Base-by-base conservation (phyloP, 2,329 filamentous ascomycete genomes). In the Diaporthe citriasiana region DNA sequence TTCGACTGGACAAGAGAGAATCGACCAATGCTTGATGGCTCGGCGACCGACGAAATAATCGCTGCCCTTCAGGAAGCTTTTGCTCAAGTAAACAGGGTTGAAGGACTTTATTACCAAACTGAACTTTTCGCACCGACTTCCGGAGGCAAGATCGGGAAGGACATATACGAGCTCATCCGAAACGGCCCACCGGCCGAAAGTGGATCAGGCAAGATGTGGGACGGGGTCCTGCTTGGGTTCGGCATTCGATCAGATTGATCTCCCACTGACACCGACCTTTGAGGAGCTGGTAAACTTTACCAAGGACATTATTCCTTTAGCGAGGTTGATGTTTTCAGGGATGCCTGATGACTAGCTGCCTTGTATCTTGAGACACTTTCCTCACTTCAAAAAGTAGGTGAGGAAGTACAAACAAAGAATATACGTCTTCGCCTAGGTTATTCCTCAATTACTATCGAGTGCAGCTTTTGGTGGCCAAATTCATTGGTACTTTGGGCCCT, bases 341-440 rank as follows among this genome's bases (percentile, higher is more conserved):
- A 60, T 60, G 56, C 35, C 56, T 4, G 30, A 59, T 22, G 35
- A 59, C n/a, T n/a, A 40, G 56, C 35, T 59, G 13, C 56, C 56
- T 9, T 59, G 56, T 40, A 13, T 59, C 17, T 10, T 59, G 56
- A 25, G 56, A 13, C 56, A 59, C 22, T 59, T 59, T 2, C 56
- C 56, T 59, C 35, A 40, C 22, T 35, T 59, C 35, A 40, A 59
- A 33, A n/a, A 50, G 8, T 50, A 50, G 45, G 5, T 25, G 45
- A 50, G 10, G 22, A 22, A 22, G 9, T 25, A 9, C 2, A 12
- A 25, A 9, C n/a, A 9, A 25, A 50, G n/a, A 25, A n/a, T 25
- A 10, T 2, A 1, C n/a, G 33, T 9, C 5, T 35, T 35, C 33
- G 5, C 7, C 47, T 22, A 22, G 17, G 47, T 9, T 50, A 22